Base-by-base conservation (phyloP, 1,284 basidiomycete genomes). In the Leccinum cinnamomeum region DNA sequence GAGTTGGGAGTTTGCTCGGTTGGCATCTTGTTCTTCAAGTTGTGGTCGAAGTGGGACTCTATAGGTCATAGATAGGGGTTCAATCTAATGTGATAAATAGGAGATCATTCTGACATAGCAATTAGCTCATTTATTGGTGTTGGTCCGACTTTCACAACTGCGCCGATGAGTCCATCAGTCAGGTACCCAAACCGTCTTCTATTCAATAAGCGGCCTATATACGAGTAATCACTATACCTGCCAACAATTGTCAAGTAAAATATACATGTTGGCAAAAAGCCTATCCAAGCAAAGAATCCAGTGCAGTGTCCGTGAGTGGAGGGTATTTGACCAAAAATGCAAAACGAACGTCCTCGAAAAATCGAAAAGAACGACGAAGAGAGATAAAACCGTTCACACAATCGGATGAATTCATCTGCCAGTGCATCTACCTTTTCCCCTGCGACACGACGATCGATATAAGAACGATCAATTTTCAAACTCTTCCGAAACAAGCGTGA, bases 401-500 rank as follows among this genome's bases (percentile, higher is more conserved):
- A 16, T 5, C 14, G 7, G 14, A 39, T 25, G 35, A 10, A 55
- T 35, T n/a, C 23, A 33, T 10, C 25, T 25, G 25, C 25, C 25
- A 0, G 0, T 25, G 25, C 1, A n/a, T n/a, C 16, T 28, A 51
- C 50, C 50, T 2, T 6, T 28, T 39, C 12, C 7, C n/a, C 25
- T 12, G 10, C 33, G 5, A 56, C 6, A 62, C 12, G 8, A 39
- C 10, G n/a, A 44, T 11, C 2, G n/a, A 20, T 1, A 46, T 0
- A 3, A 20, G 44, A 12, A 48, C 46, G n/a, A 77, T 70, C 68
- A 87, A 65, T 83, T 86, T 67, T 86, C 84, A 69, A 89, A 90
- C 67, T 91, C 88, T 70, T 91, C 89, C 3, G 85, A 84, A 50
- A 88, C 81, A 59, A 90, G 79, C 35, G 83, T 77, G 62, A 91